Evolutionary conservation across 225 moss, liverwort and hornwort species (phyloP), one percentile per base, ranked within the genome.

Genomic region (Neckera pumila): DNA sequence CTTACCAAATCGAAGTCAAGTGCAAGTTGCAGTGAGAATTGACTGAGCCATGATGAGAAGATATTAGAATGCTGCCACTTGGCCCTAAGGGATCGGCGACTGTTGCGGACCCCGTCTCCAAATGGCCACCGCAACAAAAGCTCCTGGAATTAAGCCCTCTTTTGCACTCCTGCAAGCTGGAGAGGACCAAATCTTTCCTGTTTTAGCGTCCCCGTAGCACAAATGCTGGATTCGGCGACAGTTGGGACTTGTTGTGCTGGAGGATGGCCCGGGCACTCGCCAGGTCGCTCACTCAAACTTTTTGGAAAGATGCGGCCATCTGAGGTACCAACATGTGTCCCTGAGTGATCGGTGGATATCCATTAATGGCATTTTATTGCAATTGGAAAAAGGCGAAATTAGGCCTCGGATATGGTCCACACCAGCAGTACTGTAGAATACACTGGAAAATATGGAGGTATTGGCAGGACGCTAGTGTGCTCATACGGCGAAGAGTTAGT

Each of bases 221-320:
- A 82, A 87, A 28, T 89, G 45, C 89, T 47, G 91, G 87, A 56
- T 11, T 58, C 87, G 57, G 38, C 75, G 87, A 89, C 89, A 89
- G 64, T 85, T 87, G 89, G 89, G 82, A 14, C 62, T 56, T 33
- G 45, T 5, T 22, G 57, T 31, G 57, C 33, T 69, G 81, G 14
- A 12, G 43, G 47, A 81, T 76, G 16, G 17, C 54, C n/a, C 5
- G 54, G 3, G 20, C 33, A 7, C 7, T 54, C 27, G 91, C 87
- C 91, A 91, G 45, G 84, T 91, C n/a, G 89, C 84, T 4, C 5
- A 3, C 6, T 33, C 31, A 0, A 47, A 2, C 91, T 87, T 89
- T 89, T 80, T 10, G 28, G 38, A 20, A 28, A 12, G 5, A 1
- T 6, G 80, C 80, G 84, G 87, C 85, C 91, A 87, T 28, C 81